These are phyloP conservation scores for Schrenkiella parvula DNA, from an alignment of 345 rosid genomes.

Conservation along the genomic window DNA sequence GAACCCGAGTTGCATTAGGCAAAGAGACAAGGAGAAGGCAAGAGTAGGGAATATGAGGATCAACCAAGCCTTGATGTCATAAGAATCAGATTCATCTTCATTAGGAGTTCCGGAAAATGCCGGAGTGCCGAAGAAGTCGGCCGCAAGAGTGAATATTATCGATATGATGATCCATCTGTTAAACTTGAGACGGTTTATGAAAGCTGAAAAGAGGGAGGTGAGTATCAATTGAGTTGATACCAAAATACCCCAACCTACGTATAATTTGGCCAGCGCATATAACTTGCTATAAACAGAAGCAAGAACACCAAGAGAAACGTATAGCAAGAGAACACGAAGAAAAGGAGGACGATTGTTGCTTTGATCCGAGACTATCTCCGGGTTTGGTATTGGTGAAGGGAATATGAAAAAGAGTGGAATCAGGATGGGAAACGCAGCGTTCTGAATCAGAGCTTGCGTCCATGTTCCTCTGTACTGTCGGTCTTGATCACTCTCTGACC, in stretches of 20 bases:
- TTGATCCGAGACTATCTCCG: not conserved
- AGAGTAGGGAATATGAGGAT: constrained; percentile 25
- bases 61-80: constrained; percentile 27
- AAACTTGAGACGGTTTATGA: constrained; percentile 45
- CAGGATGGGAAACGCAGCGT: constrained; percentile 28
- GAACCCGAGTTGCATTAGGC: constrained; percentile 28
- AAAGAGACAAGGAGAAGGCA: constrained; percentile 32
- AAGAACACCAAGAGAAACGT: constrained; percentile 37
- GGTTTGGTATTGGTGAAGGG: constrained; percentile 13
- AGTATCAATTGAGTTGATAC: constrained; percentile 46
- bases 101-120: constrained; percentile 24
- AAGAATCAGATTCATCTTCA: constrained; percentile 24
- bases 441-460: constrained; percentile 33
- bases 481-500: constrained; percentile 15
- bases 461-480: constrained; percentile 33
- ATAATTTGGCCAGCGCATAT: constrained; percentile 28
- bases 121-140: constrained; percentile 8
- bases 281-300: constrained; percentile 32
- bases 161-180: constrained; percentile 45
- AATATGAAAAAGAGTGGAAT: constrained; percentile 29
- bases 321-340: constrained; percentile 23
- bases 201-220: constrained; percentile 43
- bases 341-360: constrained; percentile 1
- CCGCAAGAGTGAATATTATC: constrained; percentile 24
- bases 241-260: constrained; percentile 39